Evolutionary conservation across 768 basidiomycete species (phyloP), one percentile per base, ranked within the genome.

Genomic region (Gloeostereum incarnatum): DNA sequence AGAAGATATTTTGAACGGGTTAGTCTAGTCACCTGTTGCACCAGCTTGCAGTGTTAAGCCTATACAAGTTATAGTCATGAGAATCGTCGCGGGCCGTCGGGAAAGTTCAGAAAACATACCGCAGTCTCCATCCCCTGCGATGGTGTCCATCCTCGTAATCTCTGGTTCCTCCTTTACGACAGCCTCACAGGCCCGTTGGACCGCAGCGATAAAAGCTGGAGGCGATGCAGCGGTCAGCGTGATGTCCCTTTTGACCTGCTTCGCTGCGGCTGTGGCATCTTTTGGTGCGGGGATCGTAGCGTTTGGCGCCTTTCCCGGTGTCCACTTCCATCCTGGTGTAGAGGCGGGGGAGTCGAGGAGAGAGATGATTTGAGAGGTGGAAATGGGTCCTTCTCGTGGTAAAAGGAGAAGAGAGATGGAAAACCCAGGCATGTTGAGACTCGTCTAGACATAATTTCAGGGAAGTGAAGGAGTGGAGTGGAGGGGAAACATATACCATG

Each of bases 351-450:
- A 78, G 47, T 89, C 88, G 22, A 91, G 68, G 23, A 87, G 71
- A 16, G 74, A 73, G 13, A 89, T n/a, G n/a, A n/a, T n/a, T n/a
- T n/a, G n/a, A n/a, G n/a, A n/a, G n/a, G n/a, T n/a, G n/a, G n/a
- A n/a, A n/a, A n/a, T n/a, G n/a, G n/a, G n/a, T n/a, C n/a, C n/a
- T n/a, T 33, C 34, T 34, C n/a, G 59, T 35, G 91, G 85, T 7
- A 94, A 73, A 6, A 88, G 71, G 11, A 92, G 66, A 13, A 91
- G 67, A 1, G 88, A 85, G 43, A 94, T 63, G 11, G 88, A 91
- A 56, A 93, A 87, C 2, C 91, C 91, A 21, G 89, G 86, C 86
- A 92, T 91, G 58, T 90, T 92, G 46, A 94, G 70, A 41, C 83
- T 87, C 17, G 88, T 91, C 89, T 82, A 56, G 35, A 24, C 32